Evolutionary conservation across 768 basidiomycete genomes (phyloP), one percentile per base, ranked within the genome.

Genomic region (Pholiota molesta): DNA sequence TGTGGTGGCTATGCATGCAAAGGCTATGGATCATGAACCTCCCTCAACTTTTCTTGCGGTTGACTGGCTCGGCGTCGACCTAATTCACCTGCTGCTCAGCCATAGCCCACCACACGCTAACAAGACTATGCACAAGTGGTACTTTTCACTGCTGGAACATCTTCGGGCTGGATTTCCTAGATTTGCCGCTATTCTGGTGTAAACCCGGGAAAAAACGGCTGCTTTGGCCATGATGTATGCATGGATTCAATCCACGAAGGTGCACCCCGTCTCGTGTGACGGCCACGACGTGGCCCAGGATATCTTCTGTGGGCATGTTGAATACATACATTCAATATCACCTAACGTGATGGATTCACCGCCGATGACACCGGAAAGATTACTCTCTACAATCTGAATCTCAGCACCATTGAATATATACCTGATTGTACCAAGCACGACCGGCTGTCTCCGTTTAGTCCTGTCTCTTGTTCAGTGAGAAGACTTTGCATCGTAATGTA

Each of bases 331-430:
- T 37, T 14, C 35, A 37, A 37, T 3, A 37, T 37, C 35, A 11
- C 35, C 13, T 37, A 37, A 37, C 35, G n/a, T 33, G 53, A 21
- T 29, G 52, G 23, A 55, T 26, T 5, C 26, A 14, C 19, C 17
- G 53, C 59, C 59, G 59, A 60, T 60, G 53, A 42, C 51, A 60
- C 52, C 59, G 59, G 59, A 55, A 5, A 19, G 19, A 19, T 59
- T 33, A 26, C 35, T 19, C 16, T 37, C 31, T 19, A 55, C 31
- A 55, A 39, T 49, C 47, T 49, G 47, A 49, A 49, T 49, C 47
- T 21, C 47, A 49, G 47, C 47, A 23, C n/a, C 47, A 26, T 13
- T 19, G 21, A 49, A 49, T 26, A 23, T 23, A 4, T 26, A n/a
- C n/a, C n/a, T n/a, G n/a, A n/a, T n/a, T n/a, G n/a, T n/a, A 26